phyloP scores from a whole-genome alignment of 441 rosid species.

The Populus hybrid region DNA sequence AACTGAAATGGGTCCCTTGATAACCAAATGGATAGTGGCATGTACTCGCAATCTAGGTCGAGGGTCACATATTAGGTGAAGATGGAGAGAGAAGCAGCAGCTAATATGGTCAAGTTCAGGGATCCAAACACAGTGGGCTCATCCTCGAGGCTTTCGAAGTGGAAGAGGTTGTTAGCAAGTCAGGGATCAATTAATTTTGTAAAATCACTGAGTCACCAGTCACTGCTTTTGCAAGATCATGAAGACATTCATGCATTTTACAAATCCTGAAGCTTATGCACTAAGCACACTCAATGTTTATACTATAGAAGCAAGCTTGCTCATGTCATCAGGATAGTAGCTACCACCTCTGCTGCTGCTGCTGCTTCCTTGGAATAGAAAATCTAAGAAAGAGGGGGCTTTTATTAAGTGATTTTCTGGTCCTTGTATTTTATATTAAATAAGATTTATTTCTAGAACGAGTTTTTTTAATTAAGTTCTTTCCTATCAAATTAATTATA shows the following conservation, averaged over 20 bases:
- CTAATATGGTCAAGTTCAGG: conserved; percentile 72
- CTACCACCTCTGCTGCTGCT: neutral
- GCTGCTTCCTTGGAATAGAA: neutral
- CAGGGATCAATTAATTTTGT: conserved; percentile 10
- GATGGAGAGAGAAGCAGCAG: conserved; percentile 19
- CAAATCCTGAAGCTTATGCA: neutral
- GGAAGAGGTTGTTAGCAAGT: conserved; percentile 36
- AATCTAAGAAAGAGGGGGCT: neutral
- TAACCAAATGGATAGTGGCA: conserved; percentile 28
- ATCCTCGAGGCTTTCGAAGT: conserved; percentile 24
- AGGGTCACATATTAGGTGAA: conserved; percentile 42
- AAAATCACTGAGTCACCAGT: conserved; percentile 2
- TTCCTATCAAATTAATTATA: no score
- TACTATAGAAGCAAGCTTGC: neutral
- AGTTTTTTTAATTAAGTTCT: no score
- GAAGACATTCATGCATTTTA: neutral
- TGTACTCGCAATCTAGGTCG: conserved; percentile 27
- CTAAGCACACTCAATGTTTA: neutral
- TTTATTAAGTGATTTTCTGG: no score
- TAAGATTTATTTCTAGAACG: no score
- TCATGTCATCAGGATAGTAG: neutral
- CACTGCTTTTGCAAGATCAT: neutral
- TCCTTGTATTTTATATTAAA: no score
- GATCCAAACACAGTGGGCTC: conserved; percentile 43
- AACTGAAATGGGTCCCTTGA: conserved; percentile 22